Base-by-base conservation (phyloP, 768 basidiomycete species). In the Kwoniella shandongensis region DNA sequence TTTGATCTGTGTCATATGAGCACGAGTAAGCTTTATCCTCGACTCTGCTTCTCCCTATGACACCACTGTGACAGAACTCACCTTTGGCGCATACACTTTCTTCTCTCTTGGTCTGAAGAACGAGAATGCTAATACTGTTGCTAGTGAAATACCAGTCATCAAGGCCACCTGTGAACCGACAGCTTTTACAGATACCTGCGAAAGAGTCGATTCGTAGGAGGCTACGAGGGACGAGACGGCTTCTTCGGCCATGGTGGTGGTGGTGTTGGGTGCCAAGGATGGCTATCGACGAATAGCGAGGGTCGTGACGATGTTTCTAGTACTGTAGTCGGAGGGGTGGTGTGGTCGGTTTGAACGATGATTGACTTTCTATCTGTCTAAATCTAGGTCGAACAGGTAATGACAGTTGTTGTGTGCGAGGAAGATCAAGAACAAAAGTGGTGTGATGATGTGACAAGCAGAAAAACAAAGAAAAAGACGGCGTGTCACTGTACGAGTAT, bases 101-200 rank as follows among this genome's bases (percentile, higher is more conserved):
- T 72, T 72, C 81, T 96, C 93, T 65, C 85, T 85, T 12, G 94
- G 94, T 35, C 94, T 85, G 45, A 97, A 79, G 63, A 87, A 44
- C 60, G 91, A 93, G 79, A 98, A 98, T 3, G 69, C 76, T 18
- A 76, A 51, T 20, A 80, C 49, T 0, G 78, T 78, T 1, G 54
- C 76, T 38, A 75, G 66, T 15, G 77, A 78, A 38, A 79, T 72
- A 25, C 50, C 70, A 20, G 67, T 62, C 75, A 78, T 78, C 49
- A 79, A 54, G 6, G 61, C 75, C 51, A 78, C 57, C 56, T 79
- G 78, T n/a, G 71, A 75, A 17, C 69, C 74, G 7, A 78, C 76
- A 35, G 77, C 76, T 54, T 74, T 73, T 44, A 76, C 72, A 10
- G 72, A 73, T 6, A 76, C 76, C 30, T 66, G 49, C 12, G 73